Evolutionary conservation across 2,329 filamentous ascomycete genomes (phyloP).

Genomic region (Fusarium sp.): DNA sequence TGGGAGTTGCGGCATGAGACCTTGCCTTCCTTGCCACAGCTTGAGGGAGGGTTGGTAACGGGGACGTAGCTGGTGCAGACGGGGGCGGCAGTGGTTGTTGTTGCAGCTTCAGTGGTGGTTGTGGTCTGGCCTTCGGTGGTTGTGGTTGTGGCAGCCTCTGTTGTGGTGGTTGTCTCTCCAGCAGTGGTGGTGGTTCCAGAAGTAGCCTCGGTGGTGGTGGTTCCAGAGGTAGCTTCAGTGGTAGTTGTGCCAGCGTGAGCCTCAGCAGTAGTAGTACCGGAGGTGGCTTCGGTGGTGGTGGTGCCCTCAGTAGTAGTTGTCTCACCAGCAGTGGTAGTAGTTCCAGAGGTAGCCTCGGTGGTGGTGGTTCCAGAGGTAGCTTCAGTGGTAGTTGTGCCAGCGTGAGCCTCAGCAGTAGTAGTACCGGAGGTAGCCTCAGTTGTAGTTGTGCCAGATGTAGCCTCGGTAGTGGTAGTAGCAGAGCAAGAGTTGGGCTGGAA

Average conservation of each 20-base stretch:
- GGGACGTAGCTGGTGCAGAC: constrained; percentile 24
- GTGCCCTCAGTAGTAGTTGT: constrained; percentile 3
- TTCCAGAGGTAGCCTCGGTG: neutral
- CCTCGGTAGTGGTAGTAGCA: neutral
- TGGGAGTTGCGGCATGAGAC: constrained; percentile 16
- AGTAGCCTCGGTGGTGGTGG: neutral
- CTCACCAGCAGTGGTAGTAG: neutral
- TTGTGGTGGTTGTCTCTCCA: neutral
- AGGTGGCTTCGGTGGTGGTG: neutral
- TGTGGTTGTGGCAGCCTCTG: neutral
- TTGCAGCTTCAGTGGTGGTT: neutral
- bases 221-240: neutral
- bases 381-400: constrained; percentile 1
- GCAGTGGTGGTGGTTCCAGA: neutral
- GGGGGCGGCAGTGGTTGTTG: neutral
- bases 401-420: neutral
- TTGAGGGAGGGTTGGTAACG: constrained; percentile 4
- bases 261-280: neutral
- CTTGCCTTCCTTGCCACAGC: constrained; percentile 24
- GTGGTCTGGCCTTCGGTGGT: constrained; percentile 12
- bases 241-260: neutral
- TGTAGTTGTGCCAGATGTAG: neutral
- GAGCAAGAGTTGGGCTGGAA: no score
- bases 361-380: neutral
- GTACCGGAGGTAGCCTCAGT: neutral